Percentiles rank a stretch among this genome's conserved stretches.
Conservation (phyloP, 352 stramenopile species). For the Phytopythium kandeliae region DNA sequence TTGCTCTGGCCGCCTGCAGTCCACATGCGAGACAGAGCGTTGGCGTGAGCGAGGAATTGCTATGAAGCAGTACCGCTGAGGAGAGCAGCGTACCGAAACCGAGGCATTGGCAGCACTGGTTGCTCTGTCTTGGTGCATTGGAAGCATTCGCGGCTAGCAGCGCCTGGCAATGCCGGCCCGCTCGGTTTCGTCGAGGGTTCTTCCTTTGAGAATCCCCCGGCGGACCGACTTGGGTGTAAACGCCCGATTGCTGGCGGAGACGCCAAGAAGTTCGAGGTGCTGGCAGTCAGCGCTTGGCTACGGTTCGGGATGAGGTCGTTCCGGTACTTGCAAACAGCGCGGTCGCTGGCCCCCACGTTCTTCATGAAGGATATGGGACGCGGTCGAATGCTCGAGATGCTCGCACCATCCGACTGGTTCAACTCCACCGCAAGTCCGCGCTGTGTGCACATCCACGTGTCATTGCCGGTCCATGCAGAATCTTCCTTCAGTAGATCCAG, state of each 20-base stretch:
- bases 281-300: constrained; percentile 39
- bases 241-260: not conserved
- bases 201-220: constrained; percentile 7
- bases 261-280: constrained; percentile 18
- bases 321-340: constrained; percentile 62
- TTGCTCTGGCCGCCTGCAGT: not conserved
- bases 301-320: constrained; percentile 60
- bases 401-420: constrained; percentile 14
- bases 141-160: constrained; percentile 51
- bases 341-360: constrained; percentile 44
- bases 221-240: constrained; percentile 20
- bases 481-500: no score
- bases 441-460: no score
- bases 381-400: constrained; percentile 27
- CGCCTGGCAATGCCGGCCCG: constrained; percentile 1
- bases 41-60: not conserved
- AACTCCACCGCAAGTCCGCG: constrained; percentile 51
- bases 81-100: not conserved
- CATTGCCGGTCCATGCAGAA: no score
- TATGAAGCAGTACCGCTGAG: not conserved
- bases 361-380: constrained; percentile 37
- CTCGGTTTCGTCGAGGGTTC: not conserved
- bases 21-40: not conserved
- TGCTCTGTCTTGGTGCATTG: constrained; percentile 33
- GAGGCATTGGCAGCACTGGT: not conserved